These are phyloP conservation scores for Hapsidospora chrysogenum DNA, from an alignment of 495 filamentous ascomycete species.

Conservation along the genomic window DNA sequence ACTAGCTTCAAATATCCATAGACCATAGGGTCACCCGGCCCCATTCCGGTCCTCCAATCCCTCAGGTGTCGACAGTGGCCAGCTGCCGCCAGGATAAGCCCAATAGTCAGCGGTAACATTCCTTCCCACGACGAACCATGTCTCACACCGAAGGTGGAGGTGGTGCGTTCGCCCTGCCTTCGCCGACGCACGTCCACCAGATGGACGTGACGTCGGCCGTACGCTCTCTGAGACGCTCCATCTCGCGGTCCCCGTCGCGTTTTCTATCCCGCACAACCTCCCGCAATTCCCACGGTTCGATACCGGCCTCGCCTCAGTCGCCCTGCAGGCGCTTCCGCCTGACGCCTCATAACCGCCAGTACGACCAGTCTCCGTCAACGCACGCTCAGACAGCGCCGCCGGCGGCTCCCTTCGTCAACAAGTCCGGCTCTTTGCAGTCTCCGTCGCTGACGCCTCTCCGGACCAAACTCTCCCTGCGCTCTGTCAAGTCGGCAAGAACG, in stretches of 20 bases:
- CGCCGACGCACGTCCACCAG: conserved; percentile 65
- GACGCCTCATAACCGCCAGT: no score
- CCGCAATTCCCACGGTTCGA: conserved; percentile 11
- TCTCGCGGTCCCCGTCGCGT: conserved; percentile 79
- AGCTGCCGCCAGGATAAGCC: not conserved
- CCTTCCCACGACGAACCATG: conserved; percentile 10
- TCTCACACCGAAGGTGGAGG: conserved; percentile 38
- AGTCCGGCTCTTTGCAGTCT: no score
- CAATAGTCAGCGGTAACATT: not conserved
- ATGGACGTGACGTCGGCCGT: conserved; percentile 65
- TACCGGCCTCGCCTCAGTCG: conserved; percentile 11
- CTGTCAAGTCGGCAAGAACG: conserved; percentile 25
- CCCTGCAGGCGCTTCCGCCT: conserved; percentile 6
- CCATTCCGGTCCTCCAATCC: not conserved
- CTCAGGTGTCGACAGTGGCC: not conserved
- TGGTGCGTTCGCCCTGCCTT: conserved; percentile 65
- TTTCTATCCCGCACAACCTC: conserved; percentile 45
- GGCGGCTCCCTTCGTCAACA: not conserved
- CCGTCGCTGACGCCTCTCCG: conserved; percentile 19
- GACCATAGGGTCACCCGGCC: not conserved
- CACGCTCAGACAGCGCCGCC: not conserved
- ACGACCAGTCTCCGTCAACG: conserved; percentile 1
- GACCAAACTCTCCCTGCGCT: conserved; percentile 35
- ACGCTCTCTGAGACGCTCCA: conserved; percentile 60
- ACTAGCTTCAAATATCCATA: not conserved